Conservation (phyloP, 768 basidiomycete species). For the Lactarius hengduanensis region DNA sequence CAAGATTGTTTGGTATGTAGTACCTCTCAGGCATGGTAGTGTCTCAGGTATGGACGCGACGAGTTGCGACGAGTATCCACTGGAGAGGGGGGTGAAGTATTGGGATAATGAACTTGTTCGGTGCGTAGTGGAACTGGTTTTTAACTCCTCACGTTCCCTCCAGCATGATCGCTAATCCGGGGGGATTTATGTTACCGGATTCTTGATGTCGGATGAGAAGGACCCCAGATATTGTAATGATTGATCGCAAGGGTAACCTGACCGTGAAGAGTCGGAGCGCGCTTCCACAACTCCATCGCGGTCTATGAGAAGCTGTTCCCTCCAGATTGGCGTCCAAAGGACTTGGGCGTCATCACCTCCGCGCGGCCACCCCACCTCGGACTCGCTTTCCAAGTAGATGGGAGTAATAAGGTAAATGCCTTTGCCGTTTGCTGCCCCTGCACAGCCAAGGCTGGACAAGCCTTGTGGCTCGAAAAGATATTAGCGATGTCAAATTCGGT, state of each 20-base stretch:
- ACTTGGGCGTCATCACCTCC: neutral
- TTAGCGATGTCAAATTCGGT: neutral
- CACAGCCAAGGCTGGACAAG: neutral
- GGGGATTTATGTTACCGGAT: neutral
- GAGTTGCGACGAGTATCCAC: neutral
- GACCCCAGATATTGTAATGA: neutral
- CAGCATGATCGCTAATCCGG: neutral
- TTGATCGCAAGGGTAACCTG: neutral
- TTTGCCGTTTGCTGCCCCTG: neutral
- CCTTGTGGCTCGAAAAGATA: neutral
- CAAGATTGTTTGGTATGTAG: constrained; percentile 25
- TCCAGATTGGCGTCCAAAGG: neutral
- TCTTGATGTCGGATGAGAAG: constrained; percentile 3
- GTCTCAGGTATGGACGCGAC: neutral
- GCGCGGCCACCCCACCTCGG: neutral
- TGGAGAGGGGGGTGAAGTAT: neutral
- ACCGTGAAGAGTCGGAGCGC: too few species aligned
- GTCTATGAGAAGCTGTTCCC: too few species aligned
- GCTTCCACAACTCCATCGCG: neutral
- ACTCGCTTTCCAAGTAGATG: neutral
- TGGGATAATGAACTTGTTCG: neutral
- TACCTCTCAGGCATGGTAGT: constrained; percentile 21
- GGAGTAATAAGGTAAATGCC: neutral
- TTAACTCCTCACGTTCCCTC: neutral
- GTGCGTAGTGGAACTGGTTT: neutral